Percentiles rank a stretch among this genome's conserved stretches.
Conservation (phyloP, 441 rosid genomes). For the Flueggea neowawraea region DNA sequence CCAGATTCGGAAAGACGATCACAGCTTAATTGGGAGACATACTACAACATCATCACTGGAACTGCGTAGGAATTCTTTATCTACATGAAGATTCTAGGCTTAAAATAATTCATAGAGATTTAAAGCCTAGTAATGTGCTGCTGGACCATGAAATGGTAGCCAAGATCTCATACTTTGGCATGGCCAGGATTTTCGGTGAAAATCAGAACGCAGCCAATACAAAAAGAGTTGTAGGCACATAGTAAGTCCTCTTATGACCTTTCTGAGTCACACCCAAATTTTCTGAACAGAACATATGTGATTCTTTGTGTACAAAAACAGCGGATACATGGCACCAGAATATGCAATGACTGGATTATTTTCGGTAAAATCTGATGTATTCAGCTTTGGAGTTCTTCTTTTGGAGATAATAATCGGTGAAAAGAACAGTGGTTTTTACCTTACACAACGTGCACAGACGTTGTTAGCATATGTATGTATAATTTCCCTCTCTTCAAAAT, state of each 20-base stretch:
- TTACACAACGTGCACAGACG: not conserved
- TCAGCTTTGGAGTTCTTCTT: constrained; percentile 16
- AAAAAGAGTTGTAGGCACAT: constrained; percentile 36
- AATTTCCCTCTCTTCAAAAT: too few relatives aligned
- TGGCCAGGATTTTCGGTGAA: constrained; percentile 26
- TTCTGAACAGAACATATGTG: not conserved
- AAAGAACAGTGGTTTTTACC: constrained; percentile 8
- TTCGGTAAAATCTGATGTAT: constrained; percentile 18
- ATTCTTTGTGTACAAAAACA: not conserved
- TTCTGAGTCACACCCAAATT: not conserved
- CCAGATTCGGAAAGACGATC: constrained; percentile 27
- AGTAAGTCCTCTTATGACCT: constrained; percentile 19
- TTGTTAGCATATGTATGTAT: constrained; percentile 4
- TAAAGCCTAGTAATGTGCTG: constrained; percentile 12
- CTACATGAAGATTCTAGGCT: constrained; percentile 39
- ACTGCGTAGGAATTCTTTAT: constrained; percentile 41
- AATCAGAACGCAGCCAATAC: constrained; percentile 33
- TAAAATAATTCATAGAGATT: constrained; percentile 23
- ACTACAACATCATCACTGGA: constrained; percentile 30
- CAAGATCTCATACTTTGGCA: constrained; percentile 26
- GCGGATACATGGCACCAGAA: constrained; percentile 34
- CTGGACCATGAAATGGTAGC: constrained; percentile 15
- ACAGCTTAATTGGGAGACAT: constrained; percentile 26
- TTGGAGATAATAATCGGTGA: constrained; percentile 12
- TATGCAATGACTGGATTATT: constrained; percentile 14